Evolutionary conservation across 2,329 filamentous ascomycete species (phyloP).

Genomic region (Trichoderma brevicompactum): DNA sequence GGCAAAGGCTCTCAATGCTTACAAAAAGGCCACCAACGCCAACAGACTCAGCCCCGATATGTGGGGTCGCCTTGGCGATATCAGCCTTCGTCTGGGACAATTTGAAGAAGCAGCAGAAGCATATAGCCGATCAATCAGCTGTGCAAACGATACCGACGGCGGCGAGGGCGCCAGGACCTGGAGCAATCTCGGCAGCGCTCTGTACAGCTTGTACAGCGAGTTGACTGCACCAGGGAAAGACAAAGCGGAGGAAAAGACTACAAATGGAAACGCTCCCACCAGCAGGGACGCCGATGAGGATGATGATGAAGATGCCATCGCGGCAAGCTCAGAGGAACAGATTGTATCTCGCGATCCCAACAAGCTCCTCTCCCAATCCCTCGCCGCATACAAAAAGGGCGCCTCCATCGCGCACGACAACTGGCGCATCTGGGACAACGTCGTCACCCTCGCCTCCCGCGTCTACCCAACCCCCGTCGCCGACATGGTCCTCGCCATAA

Average conservation of each 20-base stretch:
- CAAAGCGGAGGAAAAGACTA: conserved; percentile 14
- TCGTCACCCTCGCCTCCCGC: conserved; percentile 82
- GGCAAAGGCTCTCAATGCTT: conserved; percentile 73
- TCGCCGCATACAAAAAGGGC: conserved; percentile 85
- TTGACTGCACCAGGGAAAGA: conserved; percentile 47
- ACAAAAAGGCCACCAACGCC: conserved; percentile 73
- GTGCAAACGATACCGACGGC: conserved; percentile 64
- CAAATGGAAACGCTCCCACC: conserved; percentile 32
- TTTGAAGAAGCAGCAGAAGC: conserved; percentile 82
- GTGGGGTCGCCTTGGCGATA: conserved; percentile 91
- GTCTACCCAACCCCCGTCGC: conserved; percentile 73
- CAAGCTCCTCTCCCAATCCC: conserved; percentile 71
- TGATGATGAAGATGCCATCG: conserved; percentile 35
- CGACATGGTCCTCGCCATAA: conserved; percentile 77
- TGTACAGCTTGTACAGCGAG: conserved; percentile 70
- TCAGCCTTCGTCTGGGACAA: conserved; percentile 74
- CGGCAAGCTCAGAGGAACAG: conserved; percentile 35
- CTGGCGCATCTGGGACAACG: conserved; percentile 95
- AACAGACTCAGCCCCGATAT: conserved; percentile 81
- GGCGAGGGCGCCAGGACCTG: conserved; percentile 90
- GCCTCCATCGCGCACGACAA: conserved; percentile 82
- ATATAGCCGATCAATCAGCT: conserved; percentile 79
- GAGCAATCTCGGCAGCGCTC: conserved; percentile 88
- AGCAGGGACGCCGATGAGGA: conserved; percentile 37
- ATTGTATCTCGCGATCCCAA: conserved; percentile 53